Conservation (phyloP, 1,284 basidiomycete species). For the Xanthoconium separans region DNA sequence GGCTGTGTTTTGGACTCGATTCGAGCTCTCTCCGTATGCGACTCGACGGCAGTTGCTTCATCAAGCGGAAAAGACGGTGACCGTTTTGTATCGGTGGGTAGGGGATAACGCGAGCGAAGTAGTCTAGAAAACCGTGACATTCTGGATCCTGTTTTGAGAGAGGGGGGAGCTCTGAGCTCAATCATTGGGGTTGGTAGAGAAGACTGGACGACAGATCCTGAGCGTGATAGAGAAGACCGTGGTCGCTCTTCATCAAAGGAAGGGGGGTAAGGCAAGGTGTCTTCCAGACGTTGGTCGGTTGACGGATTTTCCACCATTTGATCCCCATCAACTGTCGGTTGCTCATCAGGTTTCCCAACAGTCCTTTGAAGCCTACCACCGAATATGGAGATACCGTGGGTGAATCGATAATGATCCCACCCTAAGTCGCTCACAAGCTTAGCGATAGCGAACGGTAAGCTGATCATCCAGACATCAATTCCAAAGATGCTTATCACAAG, state of each 20-base stretch:
- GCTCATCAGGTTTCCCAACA: not conserved
- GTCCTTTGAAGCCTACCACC: not conserved
- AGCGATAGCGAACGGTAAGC: not conserved
- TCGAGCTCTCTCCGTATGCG: not conserved
- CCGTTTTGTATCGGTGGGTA: not conserved
- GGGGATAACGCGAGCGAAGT: not conserved
- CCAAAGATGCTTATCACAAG: slow-evolving; percentile 57
- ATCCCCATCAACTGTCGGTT: not conserved
- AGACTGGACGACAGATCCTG: not conserved
- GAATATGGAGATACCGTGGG: not conserved
- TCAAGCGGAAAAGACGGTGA: not conserved
- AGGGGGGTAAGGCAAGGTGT: not conserved
- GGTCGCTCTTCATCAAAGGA: not conserved
- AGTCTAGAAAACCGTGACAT: not conserved
- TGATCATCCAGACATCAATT: slow-evolving; percentile 51
- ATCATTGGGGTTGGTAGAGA: not conserved
- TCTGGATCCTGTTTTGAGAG: not conserved
- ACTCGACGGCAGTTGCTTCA: not conserved
- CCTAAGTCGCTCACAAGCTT: not conserved
- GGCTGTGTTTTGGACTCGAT: not conserved
- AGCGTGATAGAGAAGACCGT: not conserved
- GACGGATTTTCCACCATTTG: not conserved
- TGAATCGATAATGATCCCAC: not conserved
- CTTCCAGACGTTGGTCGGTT: not conserved
- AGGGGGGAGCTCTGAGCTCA: not conserved